A percentile compares a stretch with the other conserved stretches of the same genome.
These are phyloP conservation scores for Serendipita sp. DNA, from an alignment of 768 basidiomycete genomes.

Conservation along the genomic window DNA sequence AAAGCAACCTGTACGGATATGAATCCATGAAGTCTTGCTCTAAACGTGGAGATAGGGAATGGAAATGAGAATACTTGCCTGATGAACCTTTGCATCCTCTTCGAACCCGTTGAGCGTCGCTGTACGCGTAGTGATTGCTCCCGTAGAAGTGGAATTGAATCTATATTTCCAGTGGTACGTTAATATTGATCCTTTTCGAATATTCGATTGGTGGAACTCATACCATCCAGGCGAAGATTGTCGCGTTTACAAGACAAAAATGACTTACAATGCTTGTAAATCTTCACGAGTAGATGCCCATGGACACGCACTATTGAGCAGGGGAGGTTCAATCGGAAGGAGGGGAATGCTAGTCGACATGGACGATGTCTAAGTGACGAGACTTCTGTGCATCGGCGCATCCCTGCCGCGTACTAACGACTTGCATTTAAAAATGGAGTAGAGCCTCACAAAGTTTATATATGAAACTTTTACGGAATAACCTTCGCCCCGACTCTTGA, in stretches of 20 bases:
- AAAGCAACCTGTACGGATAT: conserved; percentile 15
- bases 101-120: conserved; percentile 52
- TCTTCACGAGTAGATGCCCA: conserved; percentile 63
- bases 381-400: too few relatives aligned
- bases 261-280: conserved; percentile 32
- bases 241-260: not conserved
- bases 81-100: conserved; percentile 43
- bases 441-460: too few relatives aligned
- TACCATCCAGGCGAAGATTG: too few relatives aligned
- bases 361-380: too few relatives aligned
- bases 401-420: too few relatives aligned
- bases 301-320: conserved; percentile 66
- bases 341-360: conserved; percentile 29
- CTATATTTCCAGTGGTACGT: not conserved
- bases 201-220: too few relatives aligned
- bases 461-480: too few relatives aligned
- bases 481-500: too few relatives aligned
- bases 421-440: too few relatives aligned
- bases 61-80: conserved; percentile 27
- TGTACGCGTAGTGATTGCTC: conserved; percentile 71
- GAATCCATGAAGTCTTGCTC: conserved; percentile 10
- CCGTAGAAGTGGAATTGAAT: conserved; percentile 50
- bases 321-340: conserved; percentile 41
- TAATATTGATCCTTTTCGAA: too few relatives aligned
- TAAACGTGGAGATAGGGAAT: too few relatives aligned